A percentile compares a stretch with the other conserved stretches of the same genome.
phyloP scores from a whole-genome alignment of 179 eudicot species.

The Beta lomatogona region DNA sequence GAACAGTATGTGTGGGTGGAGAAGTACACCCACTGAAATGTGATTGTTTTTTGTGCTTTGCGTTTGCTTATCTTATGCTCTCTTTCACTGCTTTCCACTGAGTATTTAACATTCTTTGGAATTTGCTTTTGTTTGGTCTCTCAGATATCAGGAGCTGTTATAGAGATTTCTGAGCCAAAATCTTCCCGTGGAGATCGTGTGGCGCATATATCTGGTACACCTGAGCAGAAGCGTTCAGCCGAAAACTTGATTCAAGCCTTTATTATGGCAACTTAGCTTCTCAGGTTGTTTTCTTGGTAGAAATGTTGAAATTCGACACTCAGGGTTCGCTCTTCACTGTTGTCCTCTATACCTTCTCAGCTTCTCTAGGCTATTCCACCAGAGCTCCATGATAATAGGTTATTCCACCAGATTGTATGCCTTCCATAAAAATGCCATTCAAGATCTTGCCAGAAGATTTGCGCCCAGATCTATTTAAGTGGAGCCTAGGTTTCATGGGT shows the following conservation, averaged over 20 bases:
- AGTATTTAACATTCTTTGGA: constrained; percentile 10
- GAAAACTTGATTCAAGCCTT: constrained; percentile 94
- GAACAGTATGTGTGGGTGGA: background rate
- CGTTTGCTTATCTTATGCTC: background rate
- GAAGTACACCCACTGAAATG: background rate
- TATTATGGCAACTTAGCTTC: constrained; percentile 71
- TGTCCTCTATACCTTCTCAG: constrained; percentile 35
- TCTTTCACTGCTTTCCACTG: background rate
- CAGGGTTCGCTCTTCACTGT: constrained; percentile 31
- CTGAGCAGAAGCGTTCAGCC: constrained; percentile 91
- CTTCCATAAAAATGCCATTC: constrained; percentile 33
- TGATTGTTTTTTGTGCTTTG: background rate
- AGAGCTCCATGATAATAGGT: constrained; percentile 31
- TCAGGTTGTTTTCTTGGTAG: constrained; percentile 36
- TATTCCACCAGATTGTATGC: constrained; percentile 31
- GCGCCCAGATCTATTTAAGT: constrained; percentile 32
- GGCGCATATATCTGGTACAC: constrained; percentile 79
- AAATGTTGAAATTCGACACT: constrained; percentile 40
- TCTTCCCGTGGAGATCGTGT: constrained; percentile 83
- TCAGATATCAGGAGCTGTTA: constrained; percentile 91
- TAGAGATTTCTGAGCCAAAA: constrained; percentile 82
- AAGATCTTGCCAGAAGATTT: constrained; percentile 37
- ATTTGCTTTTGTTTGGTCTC: constrained; percentile 29
- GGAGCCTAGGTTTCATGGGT: constrained; percentile 43
- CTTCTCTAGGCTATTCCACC: constrained; percentile 44